Conservation (phyloP, 164 flowering plant species). For the Aristolochia contorta region DNA sequence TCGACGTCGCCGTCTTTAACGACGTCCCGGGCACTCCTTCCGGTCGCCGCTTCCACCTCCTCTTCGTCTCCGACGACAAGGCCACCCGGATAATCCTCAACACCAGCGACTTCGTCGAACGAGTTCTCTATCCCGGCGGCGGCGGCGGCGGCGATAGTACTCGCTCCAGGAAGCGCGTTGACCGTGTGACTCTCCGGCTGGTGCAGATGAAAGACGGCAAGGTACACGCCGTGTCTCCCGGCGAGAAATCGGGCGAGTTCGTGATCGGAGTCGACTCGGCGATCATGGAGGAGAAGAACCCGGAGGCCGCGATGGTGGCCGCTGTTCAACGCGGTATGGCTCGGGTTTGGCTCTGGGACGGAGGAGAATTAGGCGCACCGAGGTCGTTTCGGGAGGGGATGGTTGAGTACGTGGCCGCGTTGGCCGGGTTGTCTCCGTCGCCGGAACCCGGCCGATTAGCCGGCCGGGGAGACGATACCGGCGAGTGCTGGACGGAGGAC, state of each 20-base stretch:
- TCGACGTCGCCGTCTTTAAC: conserved; percentile 30
- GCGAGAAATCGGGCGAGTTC: conserved; percentile 7
- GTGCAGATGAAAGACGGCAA: conserved; percentile 6
- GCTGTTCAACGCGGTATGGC: conserved; percentile 36
- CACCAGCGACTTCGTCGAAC: conserved; percentile 25
- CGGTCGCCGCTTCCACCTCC: conserved; percentile 28
- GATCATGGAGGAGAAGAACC: conserved; percentile 16
- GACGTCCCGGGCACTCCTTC: conserved; percentile 16
- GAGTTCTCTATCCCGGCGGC: conserved; percentile 22
- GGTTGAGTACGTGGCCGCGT: conserved; percentile 27
- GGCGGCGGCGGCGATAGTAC: too few relatives aligned
- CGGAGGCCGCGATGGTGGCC: conserved; percentile 11
- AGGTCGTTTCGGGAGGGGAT: conserved; percentile 29
- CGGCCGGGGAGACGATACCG: conserved; percentile 4
- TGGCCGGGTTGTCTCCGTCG: conserved; percentile 16
- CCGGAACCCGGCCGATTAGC: background rate
- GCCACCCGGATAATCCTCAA: conserved; percentile 31
- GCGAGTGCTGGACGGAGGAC: conserved; percentile 17
- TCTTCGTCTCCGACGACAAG: conserved; percentile 42
- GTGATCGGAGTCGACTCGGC: conserved; percentile 19
- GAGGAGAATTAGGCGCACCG: conserved; percentile 18
- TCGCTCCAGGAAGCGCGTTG: conserved; percentile 19
- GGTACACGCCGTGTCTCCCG: background rate
- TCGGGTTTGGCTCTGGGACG: conserved; percentile 38
- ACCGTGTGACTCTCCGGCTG: conserved; percentile 25